Percentiles rank a stretch among this genome's conserved stretches.
Conservation (phyloP, 2,329 filamentous ascomycete species). For the Claviceps purpurea region DNA sequence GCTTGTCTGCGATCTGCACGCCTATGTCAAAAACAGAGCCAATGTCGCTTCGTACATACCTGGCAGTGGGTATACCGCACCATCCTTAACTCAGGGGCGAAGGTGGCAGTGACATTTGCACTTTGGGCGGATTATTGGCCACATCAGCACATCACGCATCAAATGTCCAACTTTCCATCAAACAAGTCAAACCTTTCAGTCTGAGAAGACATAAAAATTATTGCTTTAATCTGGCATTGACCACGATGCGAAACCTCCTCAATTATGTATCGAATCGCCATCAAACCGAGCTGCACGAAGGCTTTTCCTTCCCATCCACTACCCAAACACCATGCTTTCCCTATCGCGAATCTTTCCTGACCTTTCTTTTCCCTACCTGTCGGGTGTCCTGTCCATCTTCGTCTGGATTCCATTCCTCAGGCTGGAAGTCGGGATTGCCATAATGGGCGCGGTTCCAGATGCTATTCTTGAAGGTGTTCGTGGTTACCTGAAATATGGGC, state of each 20-base stretch:
- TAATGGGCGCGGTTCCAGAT: conserved; percentile 56
- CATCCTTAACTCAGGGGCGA: too few species aligned
- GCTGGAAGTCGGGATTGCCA: conserved; percentile 43
- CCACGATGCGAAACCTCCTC: too few species aligned
- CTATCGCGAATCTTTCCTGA: conserved; percentile 11
- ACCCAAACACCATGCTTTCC: background rate
- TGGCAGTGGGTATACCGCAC: too few species aligned
- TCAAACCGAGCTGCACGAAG: background rate
- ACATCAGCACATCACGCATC: background rate
- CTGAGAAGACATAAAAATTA: too few species aligned
- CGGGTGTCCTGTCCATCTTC: conserved; percentile 22
- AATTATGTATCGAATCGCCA: too few species aligned
- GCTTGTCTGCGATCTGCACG: too few species aligned
- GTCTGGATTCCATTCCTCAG: conserved; percentile 30
- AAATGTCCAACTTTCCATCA: background rate
- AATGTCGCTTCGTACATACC: too few species aligned
- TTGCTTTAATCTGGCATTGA: too few species aligned
- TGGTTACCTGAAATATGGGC: conserved; percentile 34
- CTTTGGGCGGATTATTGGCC: background rate
- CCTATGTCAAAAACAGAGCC: too few species aligned
- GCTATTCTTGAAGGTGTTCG: conserved; percentile 50
- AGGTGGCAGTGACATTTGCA: too few species aligned
- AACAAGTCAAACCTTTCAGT: background rate
- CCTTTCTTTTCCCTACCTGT: conserved; percentile 13
- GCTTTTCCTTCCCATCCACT: background rate